These are phyloP conservation scores for Arthromyces matolae DNA, from an alignment of 768 basidiomycete species.

Conservation along the genomic window DNA sequence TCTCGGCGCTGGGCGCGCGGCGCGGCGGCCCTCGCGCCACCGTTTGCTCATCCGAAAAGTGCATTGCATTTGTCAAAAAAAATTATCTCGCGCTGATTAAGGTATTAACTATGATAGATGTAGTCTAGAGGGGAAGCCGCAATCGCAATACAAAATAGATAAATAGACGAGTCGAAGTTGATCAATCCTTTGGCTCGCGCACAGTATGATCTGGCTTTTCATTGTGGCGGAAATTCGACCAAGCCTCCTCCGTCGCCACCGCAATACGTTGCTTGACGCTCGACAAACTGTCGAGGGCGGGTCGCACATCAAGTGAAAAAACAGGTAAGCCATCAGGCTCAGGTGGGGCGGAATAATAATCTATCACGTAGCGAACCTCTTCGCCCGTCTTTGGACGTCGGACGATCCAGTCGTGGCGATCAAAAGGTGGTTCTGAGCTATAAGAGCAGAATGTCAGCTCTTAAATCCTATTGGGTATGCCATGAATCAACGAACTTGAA, in stretches of 20 bases:
- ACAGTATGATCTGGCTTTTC: conserved; percentile 21
- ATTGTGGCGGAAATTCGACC: conserved; percentile 44
- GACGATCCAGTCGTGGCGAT: conserved; percentile 97
- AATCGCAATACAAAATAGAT: too few relatives aligned
- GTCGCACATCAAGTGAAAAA: conserved; percentile 92
- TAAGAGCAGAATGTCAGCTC: not conserved
- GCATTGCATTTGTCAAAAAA: too few relatives aligned
- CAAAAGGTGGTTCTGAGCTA: conserved; percentile 92
- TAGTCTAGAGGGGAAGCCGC: too few relatives aligned
- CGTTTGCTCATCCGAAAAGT: too few relatives aligned
- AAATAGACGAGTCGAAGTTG: too few relatives aligned
- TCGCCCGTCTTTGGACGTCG: conserved; percentile 74
- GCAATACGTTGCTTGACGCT: conserved; percentile 73
- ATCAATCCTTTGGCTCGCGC: conserved; percentile 14
- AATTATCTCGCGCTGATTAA: too few relatives aligned
- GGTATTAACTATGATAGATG: too few relatives aligned
- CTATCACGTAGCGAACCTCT: conserved; percentile 94
- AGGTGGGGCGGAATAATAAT: conserved; percentile 94
- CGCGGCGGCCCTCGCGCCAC: too few relatives aligned
- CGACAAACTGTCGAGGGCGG: conserved; percentile 82
- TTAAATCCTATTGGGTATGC: not conserved
- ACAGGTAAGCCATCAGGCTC: conserved; percentile 90
- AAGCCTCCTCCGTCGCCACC: conserved; percentile 65
- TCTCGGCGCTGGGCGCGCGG: too few relatives aligned
- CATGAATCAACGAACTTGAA: conserved; percentile 69